Evolutionary conservation across 2,329 filamentous ascomycete species (phyloP), one percentile per base, ranked within the genome.

Genomic region (Phaeosphaeriaceae sp.): DNA sequence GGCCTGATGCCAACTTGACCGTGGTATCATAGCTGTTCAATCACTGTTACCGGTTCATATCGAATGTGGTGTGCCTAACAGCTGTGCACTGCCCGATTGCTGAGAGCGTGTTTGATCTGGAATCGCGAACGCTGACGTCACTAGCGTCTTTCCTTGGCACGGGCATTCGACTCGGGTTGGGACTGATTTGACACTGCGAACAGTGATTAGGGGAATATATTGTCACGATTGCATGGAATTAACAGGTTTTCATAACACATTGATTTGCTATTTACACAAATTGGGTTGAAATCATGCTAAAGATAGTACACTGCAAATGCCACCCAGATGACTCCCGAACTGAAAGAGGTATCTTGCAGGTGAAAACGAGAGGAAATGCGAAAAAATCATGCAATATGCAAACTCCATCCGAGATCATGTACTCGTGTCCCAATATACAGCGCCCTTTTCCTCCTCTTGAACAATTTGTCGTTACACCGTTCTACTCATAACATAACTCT

Each of bases 301-400:
- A 43, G 46, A 54, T 60, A 42, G 53, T 68, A 71, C 68, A 73
- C 60, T 71, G 67, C 72, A 74, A 68, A 71, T 71, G 66, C 68
- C 63, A 58, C 69, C 67, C 64, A 69, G 65, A 61, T 65, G 68
- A 74, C 69, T 74, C 72, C 69, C 63, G 65, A 57, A 63, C 66
- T 64, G 64, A 71, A 73, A 75, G 66, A 71, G 73, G 73, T 76
- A 76, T 76, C 73, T 71, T 75, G 72, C 72, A 75, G 65, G 60
- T 69, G 69, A 60, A n/a, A n/a, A 70, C 52, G 65, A 71, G 64
- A 54, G 64, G 60, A 65, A 69, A 46, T 48, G 55, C 44, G 40
- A 59, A 60, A 55, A 61, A 49, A 65, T 28, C 49, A 28, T 30
- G 23, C 35, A 40, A 26, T n/a, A 49, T 49, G 24, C 47, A 26